A percentile compares a stretch with the other conserved stretches of the same genome.
Conservation (phyloP, 1,284 basidiomycete genomes). For the Sanghuangporus weigelae region DNA sequence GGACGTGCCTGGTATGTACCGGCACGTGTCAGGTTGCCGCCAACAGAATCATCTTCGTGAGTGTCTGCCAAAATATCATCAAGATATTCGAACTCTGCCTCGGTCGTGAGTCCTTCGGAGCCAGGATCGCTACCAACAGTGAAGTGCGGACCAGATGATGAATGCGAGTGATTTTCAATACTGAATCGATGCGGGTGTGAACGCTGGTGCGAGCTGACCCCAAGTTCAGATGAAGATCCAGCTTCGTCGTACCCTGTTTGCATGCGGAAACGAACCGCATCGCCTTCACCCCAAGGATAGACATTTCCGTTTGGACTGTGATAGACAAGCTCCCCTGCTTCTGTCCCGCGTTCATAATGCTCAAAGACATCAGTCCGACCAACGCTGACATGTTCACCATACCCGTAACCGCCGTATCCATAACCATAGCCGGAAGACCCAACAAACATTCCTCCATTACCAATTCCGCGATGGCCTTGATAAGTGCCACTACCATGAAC, state of each 20-base stretch:
- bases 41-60: not conserved
- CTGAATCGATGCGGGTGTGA: not conserved
- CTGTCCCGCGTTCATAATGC: constrained; percentile 12
- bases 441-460: not conserved
- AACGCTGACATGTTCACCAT: constrained; percentile 12
- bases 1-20: not conserved
- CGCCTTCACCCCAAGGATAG: constrained; percentile 16
- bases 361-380: constrained; percentile 7
- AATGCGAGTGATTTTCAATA: not conserved
- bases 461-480: constrained; percentile 11
- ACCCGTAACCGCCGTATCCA: constrained; percentile 16
- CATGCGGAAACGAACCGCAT: constrained; percentile 15
- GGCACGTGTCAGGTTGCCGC: not conserved
- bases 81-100: constrained; percentile 61
- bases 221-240: not conserved
- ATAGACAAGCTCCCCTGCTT: constrained; percentile 13
- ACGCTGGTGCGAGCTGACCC: not conserved
- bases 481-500: constrained; percentile 8
- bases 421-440: constrained; percentile 4
- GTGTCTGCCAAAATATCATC: constrained; percentile 22
- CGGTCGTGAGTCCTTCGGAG: constrained; percentile 36
- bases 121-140: constrained; percentile 21
- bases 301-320: constrained; percentile 13
- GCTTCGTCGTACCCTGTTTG: constrained; percentile 10
- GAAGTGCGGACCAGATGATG: not conserved